phyloP scores from a whole-genome alignment of 257 asterid species.

The Haberlea rhodopensis region DNA sequence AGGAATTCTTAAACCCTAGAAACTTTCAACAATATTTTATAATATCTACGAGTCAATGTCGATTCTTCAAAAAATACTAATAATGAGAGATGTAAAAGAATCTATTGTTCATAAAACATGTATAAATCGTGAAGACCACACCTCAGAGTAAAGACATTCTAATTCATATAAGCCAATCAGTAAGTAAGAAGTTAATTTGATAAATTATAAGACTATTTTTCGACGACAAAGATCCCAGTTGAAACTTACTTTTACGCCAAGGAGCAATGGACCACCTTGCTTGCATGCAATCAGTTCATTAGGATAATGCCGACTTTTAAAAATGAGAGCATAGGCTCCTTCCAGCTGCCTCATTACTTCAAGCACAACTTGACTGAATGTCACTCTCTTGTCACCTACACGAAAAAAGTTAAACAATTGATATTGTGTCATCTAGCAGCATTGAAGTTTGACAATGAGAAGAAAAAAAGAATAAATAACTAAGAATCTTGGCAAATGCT shows the following conservation, averaged over 20 bases:
- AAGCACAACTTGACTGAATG: constrained; percentile 93
- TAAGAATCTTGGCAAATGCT: constrained; percentile 1
- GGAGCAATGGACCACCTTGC: constrained; percentile 98
- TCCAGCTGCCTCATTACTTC: constrained; percentile 98
- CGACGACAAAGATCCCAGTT: no score
- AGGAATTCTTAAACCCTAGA: no score
- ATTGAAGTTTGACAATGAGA: not conserved
- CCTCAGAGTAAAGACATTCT: no score
- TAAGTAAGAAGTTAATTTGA: no score
- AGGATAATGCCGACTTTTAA: constrained; percentile 90
- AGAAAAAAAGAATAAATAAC: not conserved
- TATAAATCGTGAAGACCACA: no score
- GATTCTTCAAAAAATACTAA: no score
- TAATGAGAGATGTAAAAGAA: no score
- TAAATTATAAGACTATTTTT: no score
- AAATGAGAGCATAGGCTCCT: constrained; percentile 99
- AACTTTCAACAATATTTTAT: no score
- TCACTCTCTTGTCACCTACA: constrained; percentile 75
- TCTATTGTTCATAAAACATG: no score
- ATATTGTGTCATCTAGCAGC: not conserved
- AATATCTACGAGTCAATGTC: no score
- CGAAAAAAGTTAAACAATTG: constrained; percentile 22
- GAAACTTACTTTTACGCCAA: constrained; percentile 96
- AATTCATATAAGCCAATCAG: no score
- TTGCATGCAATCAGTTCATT: constrained; percentile 95